Base-by-base conservation (phyloP, 306 rosid species). In the Medicago arabica region DNA sequence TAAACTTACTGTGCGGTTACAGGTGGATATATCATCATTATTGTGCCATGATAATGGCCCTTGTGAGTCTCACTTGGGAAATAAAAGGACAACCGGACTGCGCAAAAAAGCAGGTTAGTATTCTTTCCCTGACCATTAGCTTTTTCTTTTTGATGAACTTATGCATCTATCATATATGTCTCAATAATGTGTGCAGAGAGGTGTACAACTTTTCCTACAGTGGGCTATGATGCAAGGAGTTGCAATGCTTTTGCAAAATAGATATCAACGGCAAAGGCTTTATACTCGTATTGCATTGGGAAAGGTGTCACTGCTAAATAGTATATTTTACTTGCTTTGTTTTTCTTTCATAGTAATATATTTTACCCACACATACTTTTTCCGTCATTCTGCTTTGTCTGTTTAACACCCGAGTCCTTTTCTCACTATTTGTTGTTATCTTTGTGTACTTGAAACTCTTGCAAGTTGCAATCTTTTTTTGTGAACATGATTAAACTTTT, bases 191-290 rank as follows among this genome's bases (percentile, higher is more conserved):
- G 38, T 83, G 80, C 88, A 96, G 99, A 89, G 98, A 82, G 99
- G 99, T 25, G 98, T 96, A 16, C 93, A 92, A 81, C 98, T 96
- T 75, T 96, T 96, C 83, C 86, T 96, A 58, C 97, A 90, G 72
- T 96, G 99, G 99, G 99, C 99, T 76, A 88, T 96, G 98, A 89
- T 96, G 99, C 99, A 96, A 87, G 99, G 99, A 77, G 86, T 96
- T 58, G 96, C 99, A 67, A 96, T 96, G 99, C 98, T 96, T 71
- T 75, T 96, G 75, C 99, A 96, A 78, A 96, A 96, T 81, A 89
- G 99, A 90, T 96, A 96, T 86, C 99, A 96, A 72, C 97, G 99
- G 7, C 97, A 96, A 82, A 89, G 99, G 79, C 97, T 96, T 62
- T 96, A 96, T 76, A 96, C 99, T 71, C 97, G 99, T 72, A 96